Evolutionary conservation across 164 flowering plant genomes (phyloP).

Genomic region (Vitis amurensis): DNA sequence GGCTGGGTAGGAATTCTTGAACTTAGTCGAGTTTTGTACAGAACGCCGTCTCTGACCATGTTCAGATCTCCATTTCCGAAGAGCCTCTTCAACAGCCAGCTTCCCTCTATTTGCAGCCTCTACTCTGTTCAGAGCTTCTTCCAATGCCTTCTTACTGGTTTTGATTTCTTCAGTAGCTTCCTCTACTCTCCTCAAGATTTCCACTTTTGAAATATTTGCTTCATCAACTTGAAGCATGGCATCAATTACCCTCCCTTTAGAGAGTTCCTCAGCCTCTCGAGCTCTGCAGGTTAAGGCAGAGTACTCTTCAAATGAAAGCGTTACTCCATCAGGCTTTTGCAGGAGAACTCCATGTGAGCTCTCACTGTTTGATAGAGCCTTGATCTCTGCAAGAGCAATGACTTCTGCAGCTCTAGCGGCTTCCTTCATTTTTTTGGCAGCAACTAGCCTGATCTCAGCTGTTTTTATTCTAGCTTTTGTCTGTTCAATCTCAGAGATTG

Average conservation of each 20-base stretch:
- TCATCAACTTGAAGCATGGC: conserved; percentile 69
- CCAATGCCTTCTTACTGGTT: conserved; percentile 67
- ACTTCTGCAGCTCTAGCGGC: conserved; percentile 87
- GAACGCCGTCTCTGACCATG: conserved; percentile 68
- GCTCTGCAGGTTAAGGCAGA: conserved; percentile 52
- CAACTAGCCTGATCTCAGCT: conserved; percentile 73
- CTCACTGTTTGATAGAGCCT: conserved; percentile 48
- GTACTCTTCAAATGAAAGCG: conserved; percentile 78
- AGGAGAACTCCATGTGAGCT: conserved; percentile 17
- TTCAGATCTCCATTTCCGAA: conserved; percentile 85
- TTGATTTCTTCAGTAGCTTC: conserved; percentile 79
- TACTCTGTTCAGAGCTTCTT: conserved; percentile 72
- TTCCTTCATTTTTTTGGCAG: conserved; percentile 86
- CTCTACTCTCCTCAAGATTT: conserved; percentile 63
- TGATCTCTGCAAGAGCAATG: conserved; percentile 74
- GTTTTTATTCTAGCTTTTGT: conserved; percentile 60
- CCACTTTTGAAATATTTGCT: conserved; percentile 59
- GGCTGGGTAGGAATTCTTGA: conserved; percentile 62
- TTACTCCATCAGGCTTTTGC: conserved; percentile 41
- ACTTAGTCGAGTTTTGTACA: conserved; percentile 58
- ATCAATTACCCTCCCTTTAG: conserved; percentile 46
- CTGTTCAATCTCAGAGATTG: conserved; percentile 69
- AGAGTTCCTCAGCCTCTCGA: conserved; percentile 62
- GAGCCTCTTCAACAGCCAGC: conserved; percentile 81
- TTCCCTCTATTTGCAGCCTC: conserved; percentile 78